Conservation (phyloP, 305 asterid genomes). For the Rubia peregrina region DNA sequence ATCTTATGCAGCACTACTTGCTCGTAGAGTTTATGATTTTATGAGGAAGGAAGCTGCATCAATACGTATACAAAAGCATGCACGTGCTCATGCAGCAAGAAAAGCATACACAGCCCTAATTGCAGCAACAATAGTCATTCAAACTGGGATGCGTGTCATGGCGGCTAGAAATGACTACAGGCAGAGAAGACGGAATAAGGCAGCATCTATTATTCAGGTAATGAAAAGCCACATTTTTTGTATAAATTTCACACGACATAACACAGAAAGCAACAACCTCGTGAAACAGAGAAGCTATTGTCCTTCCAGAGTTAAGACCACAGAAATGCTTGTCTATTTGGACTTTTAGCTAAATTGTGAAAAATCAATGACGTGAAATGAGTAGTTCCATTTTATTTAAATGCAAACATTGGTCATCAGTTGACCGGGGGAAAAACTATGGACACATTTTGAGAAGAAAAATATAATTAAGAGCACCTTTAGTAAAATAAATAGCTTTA, state of each 20-base stretch:
- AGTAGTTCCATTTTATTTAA: background rate
- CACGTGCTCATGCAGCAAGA: conserved; percentile 63
- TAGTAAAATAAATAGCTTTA: background rate
- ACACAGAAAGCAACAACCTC: background rate
- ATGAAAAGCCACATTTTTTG: background rate
- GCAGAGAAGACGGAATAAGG: conserved; percentile 65
- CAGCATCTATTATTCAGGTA: conserved; percentile 80
- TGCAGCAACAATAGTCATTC: conserved; percentile 66
- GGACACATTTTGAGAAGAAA: background rate
- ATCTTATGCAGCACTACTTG: conserved; percentile 57
- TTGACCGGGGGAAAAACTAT: background rate
- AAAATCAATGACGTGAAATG: background rate
- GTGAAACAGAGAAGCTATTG: too few relatives aligned
- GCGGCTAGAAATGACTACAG: conserved; percentile 78
- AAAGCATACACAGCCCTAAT: conserved; percentile 50
- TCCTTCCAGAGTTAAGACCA: background rate
- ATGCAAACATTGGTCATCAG: background rate
- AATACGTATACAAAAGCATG: conserved; percentile 75
- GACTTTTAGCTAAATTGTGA: background rate
- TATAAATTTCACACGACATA: background rate
- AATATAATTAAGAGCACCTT: background rate
- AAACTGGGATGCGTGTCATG: conserved; percentile 81
- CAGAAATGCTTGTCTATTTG: background rate
- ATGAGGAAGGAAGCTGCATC: conserved; percentile 92
- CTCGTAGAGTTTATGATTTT: conserved; percentile 59